Evolutionary conservation across 2,329 filamentous ascomycete species (phyloP).

Genomic region (Penicillium sp.): DNA sequence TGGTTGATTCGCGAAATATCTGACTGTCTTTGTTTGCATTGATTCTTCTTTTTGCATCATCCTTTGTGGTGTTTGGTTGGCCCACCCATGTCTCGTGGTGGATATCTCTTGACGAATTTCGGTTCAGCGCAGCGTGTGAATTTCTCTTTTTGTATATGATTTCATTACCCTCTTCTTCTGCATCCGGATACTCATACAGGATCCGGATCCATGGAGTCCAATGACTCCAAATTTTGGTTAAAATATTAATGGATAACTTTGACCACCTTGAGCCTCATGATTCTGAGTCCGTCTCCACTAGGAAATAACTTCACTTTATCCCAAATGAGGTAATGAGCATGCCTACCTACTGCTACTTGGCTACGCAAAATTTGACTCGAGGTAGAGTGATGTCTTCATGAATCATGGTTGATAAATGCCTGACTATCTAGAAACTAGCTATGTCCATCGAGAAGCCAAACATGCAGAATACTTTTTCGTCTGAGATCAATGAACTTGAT

Average conservation of each 20-base stretch:
- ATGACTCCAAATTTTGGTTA: constrained; percentile 2
- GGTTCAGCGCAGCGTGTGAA: constrained; percentile 23
- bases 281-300: too few species aligned
- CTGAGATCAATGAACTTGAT: constrained; percentile 21
- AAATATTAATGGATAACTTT: constrained; percentile 10
- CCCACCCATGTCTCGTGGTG: background rate
- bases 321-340: too few species aligned
- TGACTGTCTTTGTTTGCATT: constrained; percentile 13
- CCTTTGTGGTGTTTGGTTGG: constrained; percentile 4
- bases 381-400: constrained; percentile 7
- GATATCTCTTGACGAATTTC: constrained; percentile 6
- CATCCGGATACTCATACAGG: constrained; percentile 7
- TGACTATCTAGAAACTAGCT: constrained; percentile 23
- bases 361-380: too few species aligned
- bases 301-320: too few species aligned
- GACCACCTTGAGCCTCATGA: background rate
- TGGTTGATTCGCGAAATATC: constrained; percentile 18
- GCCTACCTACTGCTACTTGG: too few species aligned
- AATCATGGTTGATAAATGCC: constrained; percentile 18
- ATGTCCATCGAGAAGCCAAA: constrained; percentile 16
- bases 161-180: constrained; percentile 8
- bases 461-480: constrained; percentile 27
- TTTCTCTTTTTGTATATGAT: constrained; percentile 21
- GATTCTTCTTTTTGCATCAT: constrained; percentile 8
- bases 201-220: constrained; percentile 3